A percentile compares a stretch with the other conserved stretches of the same genome.
Evolutionary conservation across 345 rosid genomes (phyloP).

Genomic region (Mercurialis annua): DNA sequence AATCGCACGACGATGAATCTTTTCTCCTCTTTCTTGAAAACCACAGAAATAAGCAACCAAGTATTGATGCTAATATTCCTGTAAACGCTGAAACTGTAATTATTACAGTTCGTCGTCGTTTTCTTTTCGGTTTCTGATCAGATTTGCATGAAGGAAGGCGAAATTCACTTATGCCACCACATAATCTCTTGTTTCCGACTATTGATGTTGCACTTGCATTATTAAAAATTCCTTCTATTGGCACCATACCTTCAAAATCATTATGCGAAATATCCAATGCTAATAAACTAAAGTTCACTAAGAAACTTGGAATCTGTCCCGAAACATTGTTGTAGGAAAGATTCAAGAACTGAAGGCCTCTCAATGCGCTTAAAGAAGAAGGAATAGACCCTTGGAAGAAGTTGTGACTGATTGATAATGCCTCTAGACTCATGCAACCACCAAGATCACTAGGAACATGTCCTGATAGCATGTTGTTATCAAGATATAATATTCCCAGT

Average conservation of each 20-base stretch:
- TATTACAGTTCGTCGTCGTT: too few species aligned
- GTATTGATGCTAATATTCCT: too few species aligned
- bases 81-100: too few species aligned
- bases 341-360: not conserved
- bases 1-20: too few species aligned
- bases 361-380: not conserved
- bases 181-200: not conserved
- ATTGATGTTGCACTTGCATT: not conserved
- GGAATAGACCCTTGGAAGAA: not conserved
- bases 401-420: not conserved
- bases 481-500: not conserved
- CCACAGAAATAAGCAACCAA: too few species aligned
- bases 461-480: not conserved
- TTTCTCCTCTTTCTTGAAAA: too few species aligned
- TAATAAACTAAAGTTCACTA: too few species aligned
- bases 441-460: not conserved
- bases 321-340: slow-evolving; percentile 9
- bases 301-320: slow-evolving; percentile 1
- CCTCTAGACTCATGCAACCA: not conserved
- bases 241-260: not conserved
- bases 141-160: not conserved
- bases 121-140: too few species aligned
- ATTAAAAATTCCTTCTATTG: not conserved
- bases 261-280: too few species aligned
- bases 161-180: not conserved